Evolutionary conservation across 495 filamentous ascomycete species (phyloP).

Genomic region (Tirmania nivea): DNA sequence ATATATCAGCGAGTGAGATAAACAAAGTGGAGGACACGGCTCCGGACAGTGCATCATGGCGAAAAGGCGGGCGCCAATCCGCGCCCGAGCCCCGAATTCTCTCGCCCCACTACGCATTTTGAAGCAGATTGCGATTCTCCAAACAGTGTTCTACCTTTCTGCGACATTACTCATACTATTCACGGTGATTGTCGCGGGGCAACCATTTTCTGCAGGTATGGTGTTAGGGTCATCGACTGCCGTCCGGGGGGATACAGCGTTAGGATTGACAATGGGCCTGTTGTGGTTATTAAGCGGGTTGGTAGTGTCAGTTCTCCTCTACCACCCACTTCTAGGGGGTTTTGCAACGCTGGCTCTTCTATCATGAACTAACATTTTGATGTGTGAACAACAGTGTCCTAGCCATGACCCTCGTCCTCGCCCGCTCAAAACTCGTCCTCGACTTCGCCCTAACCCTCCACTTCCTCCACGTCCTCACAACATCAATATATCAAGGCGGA

Average conservation of each 20-base stretch:
- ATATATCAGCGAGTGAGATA: background rate
- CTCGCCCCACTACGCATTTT: slow-evolving; percentile 68
- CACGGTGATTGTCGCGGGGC: slow-evolving; percentile 63
- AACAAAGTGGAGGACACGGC: background rate
- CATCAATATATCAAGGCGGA: slow-evolving; percentile 48
- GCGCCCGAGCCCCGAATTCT: slow-evolving; percentile 56
- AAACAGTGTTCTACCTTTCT: slow-evolving; percentile 57
- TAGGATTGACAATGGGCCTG: slow-evolving; percentile 76
- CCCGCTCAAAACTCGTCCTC: slow-evolving; percentile 71
- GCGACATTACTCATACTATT: slow-evolving; percentile 66
- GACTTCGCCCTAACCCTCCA: slow-evolving; percentile 87
- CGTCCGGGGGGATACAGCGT: slow-evolving; percentile 72
- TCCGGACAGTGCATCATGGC: background rate
- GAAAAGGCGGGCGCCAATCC: slow-evolving; percentile 24
- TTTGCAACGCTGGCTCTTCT: background rate
- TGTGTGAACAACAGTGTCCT: slow-evolving; percentile 33
- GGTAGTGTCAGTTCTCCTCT: slow-evolving; percentile 39
- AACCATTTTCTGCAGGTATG: slow-evolving; percentile 27
- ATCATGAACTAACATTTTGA: background rate
- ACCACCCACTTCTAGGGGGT: background rate
- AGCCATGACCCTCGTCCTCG: slow-evolving; percentile 56
- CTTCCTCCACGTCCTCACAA: slow-evolving; percentile 61
- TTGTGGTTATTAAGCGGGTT: slow-evolving; percentile 66
- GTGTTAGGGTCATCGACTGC: slow-evolving; percentile 18
- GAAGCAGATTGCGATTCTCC: slow-evolving; percentile 69